These are phyloP conservation scores for Musa itinerans DNA, from an alignment of 176 grass and related monocot species.

Conservation along the genomic window DNA sequence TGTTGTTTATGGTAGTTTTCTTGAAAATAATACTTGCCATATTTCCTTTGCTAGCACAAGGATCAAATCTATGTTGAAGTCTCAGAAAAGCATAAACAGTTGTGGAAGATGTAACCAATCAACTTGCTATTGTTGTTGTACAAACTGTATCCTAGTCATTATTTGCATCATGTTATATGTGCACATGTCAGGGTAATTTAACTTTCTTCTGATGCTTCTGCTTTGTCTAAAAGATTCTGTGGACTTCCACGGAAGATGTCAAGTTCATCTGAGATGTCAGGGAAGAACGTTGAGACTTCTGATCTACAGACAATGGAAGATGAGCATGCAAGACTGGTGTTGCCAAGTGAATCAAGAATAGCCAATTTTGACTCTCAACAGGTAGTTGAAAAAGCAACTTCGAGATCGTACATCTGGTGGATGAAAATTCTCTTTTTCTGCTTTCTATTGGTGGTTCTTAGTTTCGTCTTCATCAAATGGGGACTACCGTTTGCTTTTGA, in stretches of 20 bases:
- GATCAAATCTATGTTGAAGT: background rate
- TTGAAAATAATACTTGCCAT: background rate
- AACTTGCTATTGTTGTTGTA: background rate
- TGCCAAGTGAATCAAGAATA: constrained; percentile 8
- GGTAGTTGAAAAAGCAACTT: constrained; percentile 13
- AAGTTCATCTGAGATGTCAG: constrained; percentile 25
- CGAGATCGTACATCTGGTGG: constrained; percentile 35
- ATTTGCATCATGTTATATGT: background rate
- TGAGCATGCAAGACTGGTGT: constrained; percentile 25
- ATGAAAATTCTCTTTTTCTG: constrained; percentile 32
- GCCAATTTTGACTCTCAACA: constrained; percentile 10
- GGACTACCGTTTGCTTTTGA: constrained; percentile 77
- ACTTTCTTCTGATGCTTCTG: background rate
- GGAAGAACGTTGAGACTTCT: constrained; percentile 17
- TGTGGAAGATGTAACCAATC: background rate
- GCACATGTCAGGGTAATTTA: too few relatives aligned
- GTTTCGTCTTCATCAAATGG: constrained; percentile 55
- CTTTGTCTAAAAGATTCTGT: constrained; percentile 6
- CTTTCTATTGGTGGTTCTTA: constrained; percentile 27
- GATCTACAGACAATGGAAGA: constrained; percentile 34
- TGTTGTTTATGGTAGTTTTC: background rate
- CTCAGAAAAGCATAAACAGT: background rate
- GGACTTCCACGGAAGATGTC: constrained; percentile 1
- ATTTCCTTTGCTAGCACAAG: background rate
- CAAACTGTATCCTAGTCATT: background rate